Evolutionary conservation across 148 eudicot species (phyloP), one percentile per base, ranked within the genome.

Genomic region (Dianthus caryophyllus): DNA sequence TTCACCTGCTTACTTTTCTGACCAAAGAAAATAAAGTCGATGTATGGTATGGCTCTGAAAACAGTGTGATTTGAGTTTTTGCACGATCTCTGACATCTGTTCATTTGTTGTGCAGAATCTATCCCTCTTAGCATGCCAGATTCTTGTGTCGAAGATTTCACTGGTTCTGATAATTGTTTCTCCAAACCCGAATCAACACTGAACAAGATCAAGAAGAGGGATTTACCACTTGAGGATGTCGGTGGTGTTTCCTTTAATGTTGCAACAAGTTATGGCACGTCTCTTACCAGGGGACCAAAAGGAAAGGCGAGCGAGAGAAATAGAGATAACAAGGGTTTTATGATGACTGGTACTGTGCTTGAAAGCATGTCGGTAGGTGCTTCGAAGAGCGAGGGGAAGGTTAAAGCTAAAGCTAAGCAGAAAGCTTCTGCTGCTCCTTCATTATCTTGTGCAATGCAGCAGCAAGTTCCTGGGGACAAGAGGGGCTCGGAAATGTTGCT

Each of bases 261-360:
- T 21, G 50, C 54, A 50, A 67, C 75, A 50, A 53, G 51, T 29
- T 33, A 58, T 25, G 77, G 72, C 41, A 59, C 66, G 24, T 55
- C 64, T 0, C 62, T 39, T 31, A 33, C 30, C 26, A 55, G 64
- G 13, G 72, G 75, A 51, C 66, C 73, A 15, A 78, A 69, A 61
- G 79, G 77, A n/a, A 81, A 75, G 76, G 72, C 77, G 65, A 68
- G 38, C 21, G 79, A 69, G 65, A 69, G 79, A 47, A 75, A 76
- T 17, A 61, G 64, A 62, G 75, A 66, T 66, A 69, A 68, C 49
- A 53, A 77, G 56, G 75, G 58, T 27, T 36, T 17, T 5, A 39
- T 43, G 44, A 74, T 67, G 50, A 22, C 51, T 39, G 66, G 39
- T 55, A 44, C 70, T 60, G 55, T 49, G 27, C 30, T 64, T 20